phyloP scores from a whole-genome alignment of 2,329 filamentous ascomycete genomes.

The Arthroderma sp. region DNA sequence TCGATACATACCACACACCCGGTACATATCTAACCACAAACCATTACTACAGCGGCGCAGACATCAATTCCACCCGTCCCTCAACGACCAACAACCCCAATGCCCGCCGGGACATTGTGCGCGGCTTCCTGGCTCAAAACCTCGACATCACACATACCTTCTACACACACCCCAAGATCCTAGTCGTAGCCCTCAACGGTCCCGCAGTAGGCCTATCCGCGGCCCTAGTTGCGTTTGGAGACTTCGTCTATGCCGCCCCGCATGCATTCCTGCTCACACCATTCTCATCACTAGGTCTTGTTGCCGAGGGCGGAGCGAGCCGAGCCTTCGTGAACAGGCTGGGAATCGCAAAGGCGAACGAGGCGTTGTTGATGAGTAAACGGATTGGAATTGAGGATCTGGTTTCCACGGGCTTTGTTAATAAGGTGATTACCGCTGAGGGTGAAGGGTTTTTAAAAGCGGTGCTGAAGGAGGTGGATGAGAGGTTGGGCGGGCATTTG shows the following conservation, averaged over 20 bases:
- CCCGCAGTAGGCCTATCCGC: conserved; percentile 81
- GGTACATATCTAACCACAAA: conserved; percentile 2
- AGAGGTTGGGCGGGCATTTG: conserved; percentile 66
- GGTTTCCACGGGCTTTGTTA: conserved; percentile 66
- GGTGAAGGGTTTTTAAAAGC: conserved; percentile 54
- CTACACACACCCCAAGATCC: conserved; percentile 86
- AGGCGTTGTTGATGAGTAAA: conserved; percentile 84
- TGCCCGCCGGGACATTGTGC: conserved; percentile 47
- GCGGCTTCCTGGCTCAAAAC: conserved; percentile 69
- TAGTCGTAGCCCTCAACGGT: conserved; percentile 81
- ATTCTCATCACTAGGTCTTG: conserved; percentile 78
- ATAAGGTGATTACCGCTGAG: conserved; percentile 60
- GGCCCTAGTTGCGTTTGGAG: conserved; percentile 66
- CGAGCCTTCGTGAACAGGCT: conserved; percentile 66
- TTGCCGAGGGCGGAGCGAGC: conserved; percentile 74
- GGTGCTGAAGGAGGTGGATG: conserved; percentile 69
- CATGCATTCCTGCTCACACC: conserved; percentile 78
- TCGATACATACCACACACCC: neutral
- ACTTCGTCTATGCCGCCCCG: conserved; percentile 83
- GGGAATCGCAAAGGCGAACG: conserved; percentile 71
- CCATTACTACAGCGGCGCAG: conserved; percentile 51
- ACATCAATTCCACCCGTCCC: conserved; percentile 48
- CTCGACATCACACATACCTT: conserved; percentile 81
- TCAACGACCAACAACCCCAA: conserved; percentile 29
- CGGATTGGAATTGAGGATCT: conserved; percentile 62